Evolutionary conservation across 345 rosid genomes (phyloP), one percentile per base, ranked within the genome.

Genomic region (Ceriops tagal): DNA sequence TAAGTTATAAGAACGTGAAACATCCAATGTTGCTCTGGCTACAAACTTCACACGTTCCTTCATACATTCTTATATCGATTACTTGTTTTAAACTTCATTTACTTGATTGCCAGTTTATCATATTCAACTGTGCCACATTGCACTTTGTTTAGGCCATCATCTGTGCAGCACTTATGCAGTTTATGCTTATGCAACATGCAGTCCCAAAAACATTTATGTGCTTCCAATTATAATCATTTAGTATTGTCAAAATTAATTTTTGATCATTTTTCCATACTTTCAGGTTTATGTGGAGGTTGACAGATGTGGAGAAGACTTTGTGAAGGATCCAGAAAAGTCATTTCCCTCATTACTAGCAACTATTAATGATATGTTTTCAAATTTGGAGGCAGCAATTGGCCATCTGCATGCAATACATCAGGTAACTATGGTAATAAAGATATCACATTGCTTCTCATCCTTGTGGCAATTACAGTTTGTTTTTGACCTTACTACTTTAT

Each of bases 201-300:
- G 49, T 13, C 49, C 18, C 49, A 13, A 43, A 43, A 43, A 43
- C 16, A 10, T 39, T 18, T 22, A 24, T 24, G 59, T 66, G 47
- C 43, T 8, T 52, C 20, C 46, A 30, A 16, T 30, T 43, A 24
- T 43, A 31, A 39, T 24, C 22, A 19, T 22, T 31, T 10, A 53
- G 20, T 27, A 16, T 64, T 60, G 7, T 53, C 39, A 22, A 47
- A 47, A 53, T 62, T 58, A 43, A 62, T 58, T 35, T 46, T 55
- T 22, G 27, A 56, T 58, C 19, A 7, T 27, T 58, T 62, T 15
- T 55, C 71, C 66, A 39, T 76, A 26, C 74, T n/a, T 69, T 21
- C 73, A 93, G 98, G 81, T 93, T 72, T 89, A 89, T 73, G 59
- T 85, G 67, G 95, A 91, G 73, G 84, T 91, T 72, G 89, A 88